Base-by-base conservation (phyloP, 371 early-diverging fungal species). In the Synchytrium microbalum region DNA sequence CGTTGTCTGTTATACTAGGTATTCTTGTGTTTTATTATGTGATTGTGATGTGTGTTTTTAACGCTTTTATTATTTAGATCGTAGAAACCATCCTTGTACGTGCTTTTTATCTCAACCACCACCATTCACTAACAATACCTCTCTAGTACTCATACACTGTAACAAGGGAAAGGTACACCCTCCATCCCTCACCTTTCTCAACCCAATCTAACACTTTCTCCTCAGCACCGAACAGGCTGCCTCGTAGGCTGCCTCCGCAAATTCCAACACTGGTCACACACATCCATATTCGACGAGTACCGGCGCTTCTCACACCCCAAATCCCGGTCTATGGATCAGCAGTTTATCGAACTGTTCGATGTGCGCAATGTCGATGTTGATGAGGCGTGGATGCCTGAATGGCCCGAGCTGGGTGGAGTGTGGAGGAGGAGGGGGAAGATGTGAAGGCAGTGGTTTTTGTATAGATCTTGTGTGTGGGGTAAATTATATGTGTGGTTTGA, bases 241-340 rank as follows among this genome's bases (percentile, higher is more conserved):
- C 75, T 96, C 25, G 88, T 96, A 26, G 97, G 96, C 19, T 96
- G 96, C 66, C 76, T 95, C 59, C 83, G 97, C 52, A 95, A 93
- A 61, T 71, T 96, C 25, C 95, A 92, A 64, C 87, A 91, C 59
- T 96, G 97, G 97, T 87, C 91, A 1, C 85, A 87, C 65, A 94
- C 95, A 0, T 90, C 93, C 31, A 95, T 96, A 28, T 96, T 96
- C 80, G 95, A 95, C 69, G 97, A 96, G 72, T 96, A 96, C 72
- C 84, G 96, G 55, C 78, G 92, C 27, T 96, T 91, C 69, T 90
- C 93, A 24, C 88, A 89, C 62, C 95, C 96, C 1, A 96, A 96
- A 72, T 88, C 93, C 1, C 77, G 97, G 26, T 86, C 91, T 0
- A 92, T 95, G 92, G 97, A 96, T 69, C 96, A 96, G 70, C 96